Evolutionary conservation across 2,329 filamentous ascomycete genomes (phyloP).

Genomic region (Cladosporium cucumerinum): DNA sequence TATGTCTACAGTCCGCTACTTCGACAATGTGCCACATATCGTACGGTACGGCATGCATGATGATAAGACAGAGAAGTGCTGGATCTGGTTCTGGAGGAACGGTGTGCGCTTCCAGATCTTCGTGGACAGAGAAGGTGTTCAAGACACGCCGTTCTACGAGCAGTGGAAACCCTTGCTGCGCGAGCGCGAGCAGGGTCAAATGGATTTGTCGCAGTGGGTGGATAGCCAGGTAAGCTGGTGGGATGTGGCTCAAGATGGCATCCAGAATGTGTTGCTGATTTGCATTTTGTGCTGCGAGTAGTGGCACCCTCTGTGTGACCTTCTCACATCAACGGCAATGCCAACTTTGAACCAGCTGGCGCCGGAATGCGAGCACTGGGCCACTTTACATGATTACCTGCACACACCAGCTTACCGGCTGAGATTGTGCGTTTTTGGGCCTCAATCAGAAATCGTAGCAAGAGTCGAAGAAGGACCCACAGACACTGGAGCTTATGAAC

Average conservation of each 20-base stretch:
- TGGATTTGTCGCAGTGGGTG: not conserved
- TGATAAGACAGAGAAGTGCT: conserved; percentile 13
- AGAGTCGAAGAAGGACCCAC: not conserved
- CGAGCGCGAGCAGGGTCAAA: not conserved
- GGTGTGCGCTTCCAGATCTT: conserved; percentile 15
- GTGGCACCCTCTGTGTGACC: not conserved
- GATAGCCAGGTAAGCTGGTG: not conserved
- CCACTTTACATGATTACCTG: conserved; percentile 11
- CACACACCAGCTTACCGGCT: conserved; percentile 16
- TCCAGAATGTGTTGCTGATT: not conserved
- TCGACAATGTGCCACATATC: conserved; percentile 15
- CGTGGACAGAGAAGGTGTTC: conserved; percentile 3
- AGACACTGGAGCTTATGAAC: not conserved
- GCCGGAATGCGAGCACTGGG: conserved; percentile 6
- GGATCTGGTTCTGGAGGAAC: conserved; percentile 14
- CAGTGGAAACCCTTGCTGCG: conserved; percentile 15
- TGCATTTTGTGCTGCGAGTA: not conserved
- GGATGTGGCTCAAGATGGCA: not conserved
- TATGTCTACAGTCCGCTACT: conserved; percentile 16
- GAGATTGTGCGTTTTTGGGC: not conserved
- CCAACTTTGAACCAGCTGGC: not conserved
- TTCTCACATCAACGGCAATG: not conserved
- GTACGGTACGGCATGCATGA: conserved; percentile 17
- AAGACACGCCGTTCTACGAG: conserved; percentile 16
- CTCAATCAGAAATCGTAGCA: not conserved